Base-by-base conservation (phyloP, 2,329 filamentous ascomycete species). In the Botrytis medusae region DNA sequence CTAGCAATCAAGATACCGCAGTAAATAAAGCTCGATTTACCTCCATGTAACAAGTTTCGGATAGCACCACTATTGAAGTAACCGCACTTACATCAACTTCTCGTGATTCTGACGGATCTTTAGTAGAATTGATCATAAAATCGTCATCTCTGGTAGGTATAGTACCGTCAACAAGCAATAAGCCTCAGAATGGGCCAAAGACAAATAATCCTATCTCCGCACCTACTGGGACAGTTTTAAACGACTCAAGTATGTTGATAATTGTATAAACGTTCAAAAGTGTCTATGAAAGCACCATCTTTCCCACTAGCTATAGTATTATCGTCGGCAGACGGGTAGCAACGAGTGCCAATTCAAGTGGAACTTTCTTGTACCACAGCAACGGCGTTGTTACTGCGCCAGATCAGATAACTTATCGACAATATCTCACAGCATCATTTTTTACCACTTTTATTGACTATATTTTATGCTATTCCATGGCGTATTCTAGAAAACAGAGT, bases 341-440 rank as follows among this genome's bases (percentile, higher is more conserved):
- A 18, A 71, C 59, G n/a, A 61, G 57, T 40, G 69, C 44, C 4
- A 63, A 71, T 51, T 71, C 69, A 29, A 71, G 54, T 10, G 69
- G 59, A 48, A 71, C 44, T 51, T 62, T 37, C 25, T 8, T 71
- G 32, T 62, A 62, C 32, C 16, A 71, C 9, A 44, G 14, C 32
- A n/a, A 46, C 34, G 42, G 42, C 14, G 22, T 3, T 14, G 16
- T 62, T 29, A 62, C 59, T 7, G 40, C 69, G 18, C 32, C 59
- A 22, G 12, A n/a, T 51, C 40, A 62, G 25, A 63, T 63, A 32
- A 48, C 69, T 6, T 29, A 48, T n/a, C 57, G 25, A 37, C 40
- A 71, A 42, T 71, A 71, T 48, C 69, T 71, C 29, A 62, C 34
- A 18, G 59, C 44, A 54, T 61, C 59, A 29, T 71, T 71, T 42